A percentile compares a stretch with the other conserved stretches of the same genome.
Conservation (phyloP, 352 stramenopile species). For the Pythium brachiatum region DNA sequence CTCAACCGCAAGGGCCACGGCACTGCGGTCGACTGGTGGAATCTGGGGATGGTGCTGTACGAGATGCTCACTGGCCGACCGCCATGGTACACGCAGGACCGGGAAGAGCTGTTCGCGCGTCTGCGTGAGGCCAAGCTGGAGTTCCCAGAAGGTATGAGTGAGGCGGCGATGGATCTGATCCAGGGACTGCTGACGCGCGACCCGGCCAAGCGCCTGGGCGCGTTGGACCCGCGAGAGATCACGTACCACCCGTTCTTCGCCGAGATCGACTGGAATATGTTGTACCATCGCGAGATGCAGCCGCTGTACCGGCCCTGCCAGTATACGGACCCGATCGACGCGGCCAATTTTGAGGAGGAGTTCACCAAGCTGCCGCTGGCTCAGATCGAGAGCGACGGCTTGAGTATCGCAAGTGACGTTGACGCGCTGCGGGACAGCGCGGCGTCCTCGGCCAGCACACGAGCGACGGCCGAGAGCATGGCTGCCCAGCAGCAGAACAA, state of each 20-base stretch:
- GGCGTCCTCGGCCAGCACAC: slow-evolving; percentile 13
- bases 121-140: slow-evolving; percentile 65
- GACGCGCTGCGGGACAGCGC: slow-evolving; percentile 31
- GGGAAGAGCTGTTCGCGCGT: slow-evolving; percentile 68
- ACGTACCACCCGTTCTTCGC: slow-evolving; percentile 83
- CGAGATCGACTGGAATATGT: slow-evolving; percentile 78
- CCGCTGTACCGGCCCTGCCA: slow-evolving; percentile 81
- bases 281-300: slow-evolving; percentile 73
- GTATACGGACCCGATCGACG: slow-evolving; percentile 80
- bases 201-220: slow-evolving; percentile 89
- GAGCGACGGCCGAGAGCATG: slow-evolving; percentile 18
- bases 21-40: slow-evolving; percentile 85
- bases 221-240: slow-evolving; percentile 71
- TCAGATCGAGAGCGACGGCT: slow-evolving; percentile 62
- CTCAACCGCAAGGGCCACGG: slow-evolving; percentile 75
- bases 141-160: slow-evolving; percentile 66
- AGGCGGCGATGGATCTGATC: slow-evolving; percentile 75
- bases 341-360: slow-evolving; percentile 83
- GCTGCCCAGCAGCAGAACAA: slow-evolving; percentile 13
- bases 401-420: slow-evolving; percentile 58
- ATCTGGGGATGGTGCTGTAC: slow-evolving; percentile 81
- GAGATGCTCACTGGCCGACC: slow-evolving; percentile 78
- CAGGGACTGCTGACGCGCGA: slow-evolving; percentile 91
- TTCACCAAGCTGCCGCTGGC: slow-evolving; percentile 76
- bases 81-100: slow-evolving; percentile 81